Conservation (phyloP, 768 basidiomycete species). For the Boletus vermiculosoides region DNA sequence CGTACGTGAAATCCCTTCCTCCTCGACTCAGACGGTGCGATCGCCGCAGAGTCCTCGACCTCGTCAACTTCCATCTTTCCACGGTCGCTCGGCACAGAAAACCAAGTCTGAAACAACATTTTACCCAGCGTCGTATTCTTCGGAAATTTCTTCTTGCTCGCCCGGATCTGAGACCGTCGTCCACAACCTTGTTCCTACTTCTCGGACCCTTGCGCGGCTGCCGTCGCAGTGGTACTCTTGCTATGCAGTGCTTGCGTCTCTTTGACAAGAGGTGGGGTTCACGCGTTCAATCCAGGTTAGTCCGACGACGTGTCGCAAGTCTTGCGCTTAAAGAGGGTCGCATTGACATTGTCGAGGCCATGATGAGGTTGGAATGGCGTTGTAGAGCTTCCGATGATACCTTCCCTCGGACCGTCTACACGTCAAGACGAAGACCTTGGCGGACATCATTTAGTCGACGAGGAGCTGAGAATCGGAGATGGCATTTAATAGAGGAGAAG, state of each 20-base stretch:
- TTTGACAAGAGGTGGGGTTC: conserved; percentile 59
- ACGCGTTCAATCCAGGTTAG: conserved; percentile 52
- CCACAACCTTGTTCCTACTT: conserved; percentile 58
- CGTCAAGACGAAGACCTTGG: conserved; percentile 21
- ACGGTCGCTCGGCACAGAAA: conserved; percentile 34
- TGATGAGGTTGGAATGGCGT: conserved; percentile 22
- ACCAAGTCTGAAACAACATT: conserved; percentile 44
- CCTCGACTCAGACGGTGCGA: conserved; percentile 35
- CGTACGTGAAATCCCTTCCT: conserved; percentile 53
- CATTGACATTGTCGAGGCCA: conserved; percentile 42
- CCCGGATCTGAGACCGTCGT: conserved; percentile 51
- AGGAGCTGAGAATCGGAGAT: conserved; percentile 33
- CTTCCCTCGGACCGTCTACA: conserved; percentile 7
- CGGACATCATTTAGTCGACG: conserved; percentile 22
- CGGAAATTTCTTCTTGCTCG: conserved; percentile 45
- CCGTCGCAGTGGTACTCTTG: conserved; percentile 54
- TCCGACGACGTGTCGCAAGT: conserved; percentile 55
- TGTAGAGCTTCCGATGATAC: conserved; percentile 5
- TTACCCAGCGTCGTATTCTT: conserved; percentile 44
- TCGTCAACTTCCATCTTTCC: conserved; percentile 48
- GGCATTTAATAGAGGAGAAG: conserved; percentile 27
- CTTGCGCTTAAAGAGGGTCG: conserved; percentile 68
- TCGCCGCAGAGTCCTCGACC: conserved; percentile 42
- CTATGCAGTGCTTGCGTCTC: conserved; percentile 40
- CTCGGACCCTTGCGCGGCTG: conserved; percentile 50